Conservation (phyloP, 2,329 filamentous ascomycete species). For the Helicocarpus griseus region DNA sequence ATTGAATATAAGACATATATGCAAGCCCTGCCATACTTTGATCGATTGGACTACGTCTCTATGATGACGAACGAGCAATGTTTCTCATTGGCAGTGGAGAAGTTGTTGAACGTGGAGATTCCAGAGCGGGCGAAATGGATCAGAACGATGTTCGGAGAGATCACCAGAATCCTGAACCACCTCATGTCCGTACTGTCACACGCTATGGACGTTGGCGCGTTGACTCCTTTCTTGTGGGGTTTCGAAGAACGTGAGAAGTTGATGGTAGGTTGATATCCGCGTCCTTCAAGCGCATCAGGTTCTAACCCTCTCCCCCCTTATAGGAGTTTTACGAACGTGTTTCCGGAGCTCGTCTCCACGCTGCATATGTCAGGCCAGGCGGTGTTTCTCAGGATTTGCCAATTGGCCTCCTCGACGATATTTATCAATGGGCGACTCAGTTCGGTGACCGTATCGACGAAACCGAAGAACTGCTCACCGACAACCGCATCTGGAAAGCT, state of each 20-base stretch:
- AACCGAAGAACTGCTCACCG: slow-evolving; percentile 95
- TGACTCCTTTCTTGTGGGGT: slow-evolving; percentile 98
- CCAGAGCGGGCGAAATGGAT: slow-evolving; percentile 96
- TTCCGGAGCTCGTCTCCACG: slow-evolving; percentile 92
- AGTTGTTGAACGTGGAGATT: slow-evolving; percentile 93
- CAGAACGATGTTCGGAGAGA: slow-evolving; percentile 86
- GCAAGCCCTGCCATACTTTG: slow-evolving; percentile 96
- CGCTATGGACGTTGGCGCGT: slow-evolving; percentile 96
- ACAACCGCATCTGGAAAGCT: slow-evolving; percentile 98
- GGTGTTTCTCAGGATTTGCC: slow-evolving; percentile 95
- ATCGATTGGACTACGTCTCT: slow-evolving; percentile 95
- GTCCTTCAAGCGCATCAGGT: background rate
- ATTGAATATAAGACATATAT: slow-evolving; percentile 99
- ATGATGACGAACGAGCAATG: slow-evolving; percentile 99
- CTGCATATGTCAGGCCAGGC: slow-evolving; percentile 91
- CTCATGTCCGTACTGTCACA: slow-evolving; percentile 96
- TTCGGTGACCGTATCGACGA: slow-evolving; percentile 98
- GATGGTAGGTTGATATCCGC: slow-evolving; percentile 60
- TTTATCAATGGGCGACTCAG: slow-evolving; percentile 99
- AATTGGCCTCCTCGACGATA: slow-evolving; percentile 88
- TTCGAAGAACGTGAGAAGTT: slow-evolving; percentile 99
- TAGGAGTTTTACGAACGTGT: slow-evolving; percentile 99
- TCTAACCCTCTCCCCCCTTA: background rate
- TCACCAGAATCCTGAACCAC: slow-evolving; percentile 91
- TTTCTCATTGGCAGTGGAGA: slow-evolving; percentile 91